phyloP scores from a whole-genome alignment of 75 land plant genomes.

The Larix kaempferi region DNA sequence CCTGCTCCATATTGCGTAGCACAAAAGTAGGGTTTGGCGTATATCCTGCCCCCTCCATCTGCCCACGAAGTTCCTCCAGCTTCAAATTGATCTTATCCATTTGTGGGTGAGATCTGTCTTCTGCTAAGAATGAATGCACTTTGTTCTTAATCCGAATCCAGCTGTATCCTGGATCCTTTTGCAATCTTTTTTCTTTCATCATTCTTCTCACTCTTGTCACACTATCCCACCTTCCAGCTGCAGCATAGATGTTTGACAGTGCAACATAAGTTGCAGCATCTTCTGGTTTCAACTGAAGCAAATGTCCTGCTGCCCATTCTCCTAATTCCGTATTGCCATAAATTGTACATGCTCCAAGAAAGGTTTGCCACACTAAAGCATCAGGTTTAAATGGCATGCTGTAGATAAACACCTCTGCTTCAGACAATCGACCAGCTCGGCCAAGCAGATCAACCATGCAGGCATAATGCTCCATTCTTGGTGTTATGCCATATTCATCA shows the following conservation, averaged over 20 bases:
- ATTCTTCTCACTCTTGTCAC: background rate
- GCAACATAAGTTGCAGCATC: background rate
- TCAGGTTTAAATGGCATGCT: background rate
- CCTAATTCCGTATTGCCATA: background rate
- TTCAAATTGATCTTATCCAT: background rate
- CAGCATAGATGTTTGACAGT: background rate
- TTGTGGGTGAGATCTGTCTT: conserved; percentile 1
- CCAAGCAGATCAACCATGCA: background rate
- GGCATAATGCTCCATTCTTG: background rate
- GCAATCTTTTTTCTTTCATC: background rate
- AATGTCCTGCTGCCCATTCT: background rate
- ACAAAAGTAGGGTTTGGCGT: background rate
- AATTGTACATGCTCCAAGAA: background rate
- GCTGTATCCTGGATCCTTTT: conserved; percentile 1
- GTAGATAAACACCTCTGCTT: background rate
- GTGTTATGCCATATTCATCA: background rate
- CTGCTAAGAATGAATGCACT: background rate
- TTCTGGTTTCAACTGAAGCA: background rate
- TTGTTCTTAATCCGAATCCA: background rate
- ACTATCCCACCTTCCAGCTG: background rate
- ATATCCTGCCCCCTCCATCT: background rate
- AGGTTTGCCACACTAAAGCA: background rate
- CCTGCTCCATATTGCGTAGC: background rate
- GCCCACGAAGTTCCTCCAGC: background rate
- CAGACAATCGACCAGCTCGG: background rate